These are phyloP conservation scores for Diplodia scrobiculata DNA, from an alignment of 2,329 filamentous ascomycete genomes.

Conservation along the genomic window DNA sequence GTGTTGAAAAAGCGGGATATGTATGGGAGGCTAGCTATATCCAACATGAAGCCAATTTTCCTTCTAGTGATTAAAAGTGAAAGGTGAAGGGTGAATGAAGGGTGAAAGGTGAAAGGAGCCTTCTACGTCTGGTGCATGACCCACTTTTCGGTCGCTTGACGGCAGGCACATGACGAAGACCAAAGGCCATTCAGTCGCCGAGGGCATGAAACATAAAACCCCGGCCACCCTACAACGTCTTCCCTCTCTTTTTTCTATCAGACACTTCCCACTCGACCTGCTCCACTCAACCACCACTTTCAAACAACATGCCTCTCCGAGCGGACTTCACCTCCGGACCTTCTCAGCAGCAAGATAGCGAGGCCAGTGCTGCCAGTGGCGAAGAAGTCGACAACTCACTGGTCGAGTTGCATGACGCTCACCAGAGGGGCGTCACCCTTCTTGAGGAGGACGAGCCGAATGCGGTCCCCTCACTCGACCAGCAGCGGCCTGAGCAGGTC, in stretches of 20 bases:
- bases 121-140: too few relatives aligned
- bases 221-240: neutral
- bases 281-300: neutral
- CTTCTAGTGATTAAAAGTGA: neutral
- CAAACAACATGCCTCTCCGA: neutral
- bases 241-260: neutral
- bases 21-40: constrained; percentile 5
- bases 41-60: constrained; percentile 5
- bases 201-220: neutral
- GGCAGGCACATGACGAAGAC: too few relatives aligned
- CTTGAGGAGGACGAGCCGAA: too few relatives aligned
- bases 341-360: neutral
- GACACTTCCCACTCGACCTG: too few relatives aligned
- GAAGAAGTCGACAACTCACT: neutral
- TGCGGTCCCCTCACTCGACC: neutral
- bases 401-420: too few relatives aligned
- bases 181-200: too few relatives aligned
- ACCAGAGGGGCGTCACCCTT: neutral
- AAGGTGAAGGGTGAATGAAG: too few relatives aligned
- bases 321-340: neutral
- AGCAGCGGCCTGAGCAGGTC: neutral
- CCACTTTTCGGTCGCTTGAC: too few relatives aligned
- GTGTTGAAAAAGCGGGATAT: constrained; percentile 8
- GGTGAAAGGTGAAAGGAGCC: too few relatives aligned
- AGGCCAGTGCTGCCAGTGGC: neutral